Evolutionary conservation across 257 asterid genomes (phyloP), one percentile per base, ranked within the genome.

Genomic region (Henckelia pumila): DNA sequence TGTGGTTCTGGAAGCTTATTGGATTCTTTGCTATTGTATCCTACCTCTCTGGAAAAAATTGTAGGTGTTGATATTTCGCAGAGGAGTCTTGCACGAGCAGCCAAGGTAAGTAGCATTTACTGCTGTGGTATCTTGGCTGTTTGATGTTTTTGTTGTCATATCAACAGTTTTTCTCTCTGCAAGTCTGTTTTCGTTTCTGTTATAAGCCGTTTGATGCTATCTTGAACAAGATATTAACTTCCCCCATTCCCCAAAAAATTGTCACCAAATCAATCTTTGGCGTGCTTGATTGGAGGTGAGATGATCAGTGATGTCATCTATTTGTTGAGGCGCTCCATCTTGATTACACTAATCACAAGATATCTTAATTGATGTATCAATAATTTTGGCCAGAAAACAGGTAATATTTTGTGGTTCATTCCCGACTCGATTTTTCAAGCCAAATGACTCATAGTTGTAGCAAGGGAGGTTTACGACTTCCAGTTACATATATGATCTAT

Each of bases 1-100:
- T 93, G 96, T 79, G 99, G 97, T 70, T 88, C 99, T 53, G 99
- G 99, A 80, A 88, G 99, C 78, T 84, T 93, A 64, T 75, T 93
- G 83, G 95, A 88, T 68, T 88, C 97, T 10, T 77, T 93, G 76
- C 80, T 93, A 62, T 85, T 84, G 19, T 90, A 85, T 79, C 84
- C 88, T 33, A 86, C 92, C 37, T 90, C 96, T 66, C 82, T 90
- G 73, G 88, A 93, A 78, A 86, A 81, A 75, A 80, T 90, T 67
- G 92, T 73, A 44, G 99, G 97, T 29, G 96, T 93, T 71, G 97
- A 93, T 79, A 75, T 93, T 78, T 90, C 97, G 13, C 69, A 7
- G 70, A 84, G 80, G 75, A 64, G 83, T 73, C 99, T 93, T 69
- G 83, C 96, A 29, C 88, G 89, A 73, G 96, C 99, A 53, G 99